Base-by-base conservation (phyloP, 2,329 filamentous ascomycete species). In the Dissoconium aciculare region DNA sequence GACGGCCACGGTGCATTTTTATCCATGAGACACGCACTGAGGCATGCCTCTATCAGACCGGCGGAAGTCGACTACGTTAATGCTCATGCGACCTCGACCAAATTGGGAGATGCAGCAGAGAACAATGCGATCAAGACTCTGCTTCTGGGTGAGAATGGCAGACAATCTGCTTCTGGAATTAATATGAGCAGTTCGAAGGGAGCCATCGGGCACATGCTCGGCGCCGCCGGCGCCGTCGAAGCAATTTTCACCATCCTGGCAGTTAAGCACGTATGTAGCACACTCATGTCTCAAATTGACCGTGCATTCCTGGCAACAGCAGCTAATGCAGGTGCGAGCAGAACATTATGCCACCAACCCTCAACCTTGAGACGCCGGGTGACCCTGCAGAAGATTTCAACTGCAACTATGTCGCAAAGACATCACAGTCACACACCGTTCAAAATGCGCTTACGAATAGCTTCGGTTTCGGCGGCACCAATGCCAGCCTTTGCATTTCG, bases 401-500 rank as follows among this genome's bases (percentile, higher is more conserved):
- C 40, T 92, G 87, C 60, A 94, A 95, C 51, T 87, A 94, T 53
- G 74, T 93, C 3, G 71, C 84, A 0, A 63, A 73, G 3, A 50
- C 62, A 27, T 67, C 83, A 1, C 85, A 94, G 54, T 55, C 78
- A 31, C 74, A 71, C 41, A 52, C 63, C 2, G 71, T 95, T 8
- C 60, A 72, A 34, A 76, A 87, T 13, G 81, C 80, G 4, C 47
- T 98, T 35, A 89, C 82, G 3, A 98, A 98, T 50, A 95, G 87
- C 52, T 98, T 98, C 58, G 89, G 89, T 0, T 98, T 98, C 59
- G 89, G 89, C 8, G 89, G 89, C 11, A 95, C 87, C 1, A 98
- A 98, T 59, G 85, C 87, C 25, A 84, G 74, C 32, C 60, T 98
- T 21, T 84, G 84, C 31, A 87, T 95, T 46, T 67, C 67, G 5